Conservation (phyloP, 148 eudicot species). For the Rhododendron griersonianum region DNA sequence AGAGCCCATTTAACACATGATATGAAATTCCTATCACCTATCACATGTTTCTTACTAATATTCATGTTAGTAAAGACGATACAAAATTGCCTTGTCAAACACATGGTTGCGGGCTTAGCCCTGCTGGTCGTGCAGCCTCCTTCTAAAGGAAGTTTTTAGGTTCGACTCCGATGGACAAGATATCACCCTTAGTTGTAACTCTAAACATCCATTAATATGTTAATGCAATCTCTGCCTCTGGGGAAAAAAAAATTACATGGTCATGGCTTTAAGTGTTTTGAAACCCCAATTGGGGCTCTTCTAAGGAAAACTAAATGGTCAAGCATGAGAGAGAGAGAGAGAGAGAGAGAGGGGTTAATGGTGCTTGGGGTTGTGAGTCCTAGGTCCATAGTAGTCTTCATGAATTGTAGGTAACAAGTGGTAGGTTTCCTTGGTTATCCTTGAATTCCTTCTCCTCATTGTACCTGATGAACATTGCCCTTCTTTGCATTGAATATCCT, state of each 20-base stretch:
- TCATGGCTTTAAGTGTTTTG: background rate
- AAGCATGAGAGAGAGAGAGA: background rate
- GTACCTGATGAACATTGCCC: conserved; percentile 31
- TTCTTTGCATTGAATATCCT: conserved; percentile 18
- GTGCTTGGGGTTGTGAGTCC: conserved; percentile 52
- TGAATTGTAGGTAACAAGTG: conserved; percentile 60
- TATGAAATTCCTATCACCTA: background rate
- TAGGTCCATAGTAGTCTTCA: conserved; percentile 76
- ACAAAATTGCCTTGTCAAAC: conserved; percentile 5
- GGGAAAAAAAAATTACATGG: background rate
- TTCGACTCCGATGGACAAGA: background rate
- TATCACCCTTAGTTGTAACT: background rate
- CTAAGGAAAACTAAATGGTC: background rate
- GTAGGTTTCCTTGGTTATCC: conserved; percentile 28
- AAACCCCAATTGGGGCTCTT: background rate
- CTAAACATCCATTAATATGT: background rate
- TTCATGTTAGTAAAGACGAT: background rate
- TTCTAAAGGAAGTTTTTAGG: background rate
- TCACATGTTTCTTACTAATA: background rate
- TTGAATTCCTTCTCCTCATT: conserved; percentile 29
- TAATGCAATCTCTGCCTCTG: background rate
- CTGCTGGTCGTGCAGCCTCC: background rate
- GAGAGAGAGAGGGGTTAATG: conserved; percentile 21
- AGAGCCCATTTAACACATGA: background rate
- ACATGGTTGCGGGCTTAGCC: background rate